A percentile compares a stretch with the other conserved stretches of the same genome.
phyloP scores from a whole-genome alignment of 1,284 basidiomycete species.

The Hypsizygus ulmarius region DNA sequence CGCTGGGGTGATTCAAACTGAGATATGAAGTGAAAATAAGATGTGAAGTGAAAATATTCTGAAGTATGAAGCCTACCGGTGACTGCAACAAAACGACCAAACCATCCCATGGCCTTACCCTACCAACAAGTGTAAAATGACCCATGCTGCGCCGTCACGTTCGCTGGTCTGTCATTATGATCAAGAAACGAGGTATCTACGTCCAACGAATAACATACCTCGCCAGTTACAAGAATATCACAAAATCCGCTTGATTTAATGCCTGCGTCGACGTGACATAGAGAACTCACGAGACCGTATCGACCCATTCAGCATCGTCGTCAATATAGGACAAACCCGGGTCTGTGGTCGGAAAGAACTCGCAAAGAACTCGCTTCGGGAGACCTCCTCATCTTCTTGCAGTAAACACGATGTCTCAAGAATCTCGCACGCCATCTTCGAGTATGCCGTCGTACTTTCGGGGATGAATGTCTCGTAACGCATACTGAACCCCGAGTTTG shows the following conservation, averaged over 20 bases:
- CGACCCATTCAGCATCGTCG: conserved; percentile 36
- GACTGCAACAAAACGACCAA: conserved; percentile 43
- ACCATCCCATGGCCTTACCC: conserved; percentile 50
- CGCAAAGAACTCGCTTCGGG: not conserved
- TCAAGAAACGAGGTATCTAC: not conserved
- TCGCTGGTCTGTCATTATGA: conserved; percentile 33
- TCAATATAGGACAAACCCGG: conserved; percentile 23
- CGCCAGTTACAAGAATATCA: conserved; percentile 50
- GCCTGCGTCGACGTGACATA: conserved; percentile 14
- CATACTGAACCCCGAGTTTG: conserved; percentile 30
- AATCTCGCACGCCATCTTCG: conserved; percentile 29
- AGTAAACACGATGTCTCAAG: conserved; percentile 30
- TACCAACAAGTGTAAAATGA: conserved; percentile 40
- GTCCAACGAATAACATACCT: conserved; percentile 29
- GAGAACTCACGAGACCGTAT: conserved; percentile 28
- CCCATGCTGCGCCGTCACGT: conserved; percentile 46
- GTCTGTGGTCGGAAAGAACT: not conserved
- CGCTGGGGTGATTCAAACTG: conserved; percentile 28
- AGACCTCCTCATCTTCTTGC: conserved; percentile 8
- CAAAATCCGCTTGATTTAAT: conserved; percentile 36
- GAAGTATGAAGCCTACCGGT: conserved; percentile 34
- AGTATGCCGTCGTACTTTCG: conserved; percentile 33
- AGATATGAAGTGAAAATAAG: too few relatives aligned
- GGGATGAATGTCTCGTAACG: conserved; percentile 44
- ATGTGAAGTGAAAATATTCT: not conserved